Conservation (phyloP, 441 rosid species). For the Gossypium trilobum region DNA sequence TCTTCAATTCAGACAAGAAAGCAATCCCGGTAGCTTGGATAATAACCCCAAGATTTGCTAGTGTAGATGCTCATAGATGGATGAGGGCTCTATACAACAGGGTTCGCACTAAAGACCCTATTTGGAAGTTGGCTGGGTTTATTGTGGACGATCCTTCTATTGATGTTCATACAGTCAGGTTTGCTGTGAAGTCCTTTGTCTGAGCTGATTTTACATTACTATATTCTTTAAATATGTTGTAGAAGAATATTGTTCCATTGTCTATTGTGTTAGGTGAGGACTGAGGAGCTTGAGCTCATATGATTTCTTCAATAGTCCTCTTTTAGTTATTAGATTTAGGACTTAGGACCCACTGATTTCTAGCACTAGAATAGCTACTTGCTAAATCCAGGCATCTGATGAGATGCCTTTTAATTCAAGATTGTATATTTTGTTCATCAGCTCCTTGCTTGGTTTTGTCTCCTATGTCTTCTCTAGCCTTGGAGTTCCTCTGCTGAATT, state of each 20-base stretch:
- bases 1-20: conserved; percentile 79
- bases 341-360: not conserved
- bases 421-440: not conserved
- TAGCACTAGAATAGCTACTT: not conserved
- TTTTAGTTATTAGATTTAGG: not conserved
- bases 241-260: conserved; percentile 2
- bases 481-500: not conserved
- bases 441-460: not conserved
- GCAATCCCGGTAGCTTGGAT: conserved; percentile 95
- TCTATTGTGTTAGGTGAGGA: not conserved
- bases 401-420: not conserved
- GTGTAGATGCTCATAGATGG: conserved; percentile 58
- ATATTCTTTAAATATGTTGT: not conserved
- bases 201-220: not conserved
- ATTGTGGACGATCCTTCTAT: conserved; percentile 77
- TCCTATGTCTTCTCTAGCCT: not conserved
- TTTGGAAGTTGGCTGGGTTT: conserved; percentile 86
- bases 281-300: not conserved
- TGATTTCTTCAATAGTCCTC: conserved; percentile 11
- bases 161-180: conserved; percentile 66
- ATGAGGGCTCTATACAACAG: conserved; percentile 85
- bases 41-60: conserved; percentile 54
- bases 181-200: conserved; percentile 10
- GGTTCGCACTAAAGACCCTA: conserved; percentile 68
- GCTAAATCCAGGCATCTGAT: not conserved